phyloP scores from a whole-genome alignment of 345 rosid genomes.

The Salix arbutifolia region DNA sequence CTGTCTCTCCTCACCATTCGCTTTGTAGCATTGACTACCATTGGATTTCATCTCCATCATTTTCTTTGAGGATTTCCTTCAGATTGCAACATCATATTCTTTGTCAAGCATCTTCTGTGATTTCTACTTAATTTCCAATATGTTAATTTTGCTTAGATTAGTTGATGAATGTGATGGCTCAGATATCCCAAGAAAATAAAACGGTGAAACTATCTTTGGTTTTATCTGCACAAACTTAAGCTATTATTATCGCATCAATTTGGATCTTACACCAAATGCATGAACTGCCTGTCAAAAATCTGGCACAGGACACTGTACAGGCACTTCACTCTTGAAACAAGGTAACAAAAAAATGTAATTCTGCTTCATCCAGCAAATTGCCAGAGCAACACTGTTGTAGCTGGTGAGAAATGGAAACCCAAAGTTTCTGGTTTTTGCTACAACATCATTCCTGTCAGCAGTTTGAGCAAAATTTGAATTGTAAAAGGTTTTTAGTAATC shows the following conservation, averaged over 20 bases:
- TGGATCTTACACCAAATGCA: not conserved
- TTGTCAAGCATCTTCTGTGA: not conserved
- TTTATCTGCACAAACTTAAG: not conserved
- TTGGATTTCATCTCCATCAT: too few species aligned
- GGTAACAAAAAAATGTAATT: not conserved
- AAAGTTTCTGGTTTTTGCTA: not conserved
- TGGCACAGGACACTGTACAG: not conserved
- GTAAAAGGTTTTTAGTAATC: not conserved
- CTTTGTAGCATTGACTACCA: too few species aligned
- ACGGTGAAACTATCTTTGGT: too few species aligned
- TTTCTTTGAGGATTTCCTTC: not conserved
- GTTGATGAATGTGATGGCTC: not conserved
- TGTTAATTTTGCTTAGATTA: not conserved
- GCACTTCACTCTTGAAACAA: not conserved
- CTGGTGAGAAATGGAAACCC: not conserved
- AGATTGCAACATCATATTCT: not conserved
- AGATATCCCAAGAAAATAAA: too few species aligned
- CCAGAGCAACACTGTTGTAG: not conserved
- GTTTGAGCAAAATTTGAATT: not conserved
- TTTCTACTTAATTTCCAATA: not conserved
- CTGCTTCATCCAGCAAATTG: not conserved
- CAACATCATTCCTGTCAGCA: not conserved
- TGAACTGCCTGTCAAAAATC: not conserved
- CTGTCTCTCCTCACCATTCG: not conserved
- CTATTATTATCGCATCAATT: not conserved